phyloP scores from a whole-genome alignment of 192 early-diverging fungal species.

The Coemansia umbellata region DNA sequence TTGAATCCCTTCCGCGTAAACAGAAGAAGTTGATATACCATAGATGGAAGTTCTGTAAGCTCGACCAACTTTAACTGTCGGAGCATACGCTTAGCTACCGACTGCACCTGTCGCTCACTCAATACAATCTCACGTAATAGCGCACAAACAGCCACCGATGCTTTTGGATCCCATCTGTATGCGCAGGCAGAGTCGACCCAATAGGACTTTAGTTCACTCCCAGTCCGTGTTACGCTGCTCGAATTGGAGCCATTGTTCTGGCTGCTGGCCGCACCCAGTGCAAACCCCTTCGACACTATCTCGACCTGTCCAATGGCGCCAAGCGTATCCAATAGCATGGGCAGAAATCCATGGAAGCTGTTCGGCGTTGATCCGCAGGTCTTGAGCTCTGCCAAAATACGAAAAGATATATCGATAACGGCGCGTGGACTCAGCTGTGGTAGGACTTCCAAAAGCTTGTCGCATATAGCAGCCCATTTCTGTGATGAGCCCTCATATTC shows the following conservation, averaged over 20 bases:
- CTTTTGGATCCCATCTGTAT: conserved; percentile 32
- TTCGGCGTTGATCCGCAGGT: conserved; percentile 22
- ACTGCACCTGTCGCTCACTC: conserved; percentile 7
- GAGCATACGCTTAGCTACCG: conserved; percentile 26
- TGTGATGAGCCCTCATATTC: background rate
- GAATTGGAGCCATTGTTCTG: background rate
- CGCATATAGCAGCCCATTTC: conserved; percentile 22
- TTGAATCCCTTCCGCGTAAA: conserved; percentile 61
- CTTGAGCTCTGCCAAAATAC: conserved; percentile 40
- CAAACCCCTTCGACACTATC: conserved; percentile 8
- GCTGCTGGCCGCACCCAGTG: background rate
- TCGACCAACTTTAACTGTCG: conserved; percentile 24
- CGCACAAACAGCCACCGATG: conserved; percentile 27
- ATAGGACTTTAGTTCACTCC: conserved; percentile 28
- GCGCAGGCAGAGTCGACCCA: conserved; percentile 45
- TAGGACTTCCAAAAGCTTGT: conserved; percentile 22
- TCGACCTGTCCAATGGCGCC: conserved; percentile 35
- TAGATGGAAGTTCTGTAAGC: conserved; percentile 54
- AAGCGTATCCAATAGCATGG: conserved; percentile 42
- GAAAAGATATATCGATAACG: conserved; percentile 33
- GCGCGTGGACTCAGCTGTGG: conserved; percentile 26
- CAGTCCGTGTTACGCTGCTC: conserved; percentile 24
- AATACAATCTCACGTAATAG: conserved; percentile 29
- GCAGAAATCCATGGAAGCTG: conserved; percentile 12
- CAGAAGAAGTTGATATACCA: conserved; percentile 66